Conservation (phyloP, 2,329 filamentous ascomycete species). For the Pseudogymnoascus sp. region DNA sequence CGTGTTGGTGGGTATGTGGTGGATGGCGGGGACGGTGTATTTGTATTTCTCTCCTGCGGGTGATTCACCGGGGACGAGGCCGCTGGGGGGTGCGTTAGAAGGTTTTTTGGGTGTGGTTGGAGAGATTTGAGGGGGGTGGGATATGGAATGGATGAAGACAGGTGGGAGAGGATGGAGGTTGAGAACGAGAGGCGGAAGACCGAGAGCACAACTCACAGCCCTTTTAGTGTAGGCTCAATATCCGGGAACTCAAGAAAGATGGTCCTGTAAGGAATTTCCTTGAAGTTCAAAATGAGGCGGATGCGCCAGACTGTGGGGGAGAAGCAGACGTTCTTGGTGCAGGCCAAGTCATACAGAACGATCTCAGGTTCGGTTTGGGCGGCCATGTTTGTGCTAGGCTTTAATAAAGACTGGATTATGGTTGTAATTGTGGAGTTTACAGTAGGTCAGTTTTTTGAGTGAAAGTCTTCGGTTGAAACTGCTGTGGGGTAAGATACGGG, state of each 20-base stretch:
- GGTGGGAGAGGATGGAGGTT: constrained; percentile 6
- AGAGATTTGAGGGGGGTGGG: not conserved
- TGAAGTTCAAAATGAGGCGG: constrained; percentile 39
- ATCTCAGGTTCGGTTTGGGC: constrained; percentile 29
- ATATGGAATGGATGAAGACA: constrained; percentile 8
- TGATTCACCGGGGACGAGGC: constrained; percentile 21
- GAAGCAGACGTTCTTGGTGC: constrained; percentile 35
- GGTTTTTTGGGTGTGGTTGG: not conserved
- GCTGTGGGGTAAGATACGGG: not conserved
- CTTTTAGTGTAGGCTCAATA: constrained; percentile 36
- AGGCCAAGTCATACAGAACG: constrained; percentile 35
- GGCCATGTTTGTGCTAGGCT: constrained; percentile 20
- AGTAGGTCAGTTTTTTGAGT: constrained; percentile 3
- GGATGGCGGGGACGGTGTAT: constrained; percentile 37
- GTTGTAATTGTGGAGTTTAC: constrained; percentile 2
- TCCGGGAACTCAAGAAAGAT: constrained; percentile 38
- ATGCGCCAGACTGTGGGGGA: constrained; percentile 37
- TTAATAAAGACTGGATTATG: constrained; percentile 11
- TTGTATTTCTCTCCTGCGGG: constrained; percentile 18
- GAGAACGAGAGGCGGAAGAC: constrained; percentile 12
- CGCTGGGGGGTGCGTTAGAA: constrained; percentile 18
- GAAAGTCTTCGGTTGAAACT: constrained; percentile 1
- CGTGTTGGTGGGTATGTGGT: constrained; percentile 33
- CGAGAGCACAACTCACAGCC: constrained; percentile 27
- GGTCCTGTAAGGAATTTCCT: constrained; percentile 34